Conservation (phyloP, 2,329 filamentous ascomycete genomes). For the Exophiala sp. region DNA sequence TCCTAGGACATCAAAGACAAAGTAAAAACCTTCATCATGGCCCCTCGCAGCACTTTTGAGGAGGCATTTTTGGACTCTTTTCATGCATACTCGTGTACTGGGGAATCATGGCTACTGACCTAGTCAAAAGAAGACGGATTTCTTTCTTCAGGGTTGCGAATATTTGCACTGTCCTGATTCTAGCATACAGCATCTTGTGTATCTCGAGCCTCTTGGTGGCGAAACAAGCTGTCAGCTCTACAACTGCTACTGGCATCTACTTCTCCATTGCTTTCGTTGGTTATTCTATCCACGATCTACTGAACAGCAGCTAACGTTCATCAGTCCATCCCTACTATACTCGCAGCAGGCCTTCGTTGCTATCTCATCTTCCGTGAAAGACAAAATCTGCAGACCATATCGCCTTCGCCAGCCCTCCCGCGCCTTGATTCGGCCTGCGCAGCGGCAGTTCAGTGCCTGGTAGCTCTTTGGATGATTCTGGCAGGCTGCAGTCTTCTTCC, state of each 20-base stretch:
- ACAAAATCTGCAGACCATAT: conserved; percentile 8
- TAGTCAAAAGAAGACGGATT: background rate
- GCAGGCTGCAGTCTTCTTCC: conserved; percentile 16
- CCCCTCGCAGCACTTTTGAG: background rate
- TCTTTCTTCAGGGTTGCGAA: conserved; percentile 6
- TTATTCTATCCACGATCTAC: background rate
- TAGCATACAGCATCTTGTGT: conserved; percentile 12
- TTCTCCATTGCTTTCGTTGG: conserved; percentile 20
- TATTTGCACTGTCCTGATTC: conserved; percentile 4
- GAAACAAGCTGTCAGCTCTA: conserved; percentile 11
- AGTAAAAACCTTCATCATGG: conserved; percentile 11
- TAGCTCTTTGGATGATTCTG: conserved; percentile 19
- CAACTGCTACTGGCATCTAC: conserved; percentile 16
- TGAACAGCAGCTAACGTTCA: background rate
- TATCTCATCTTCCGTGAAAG: conserved; percentile 13
- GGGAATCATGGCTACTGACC: conserved; percentile 3
- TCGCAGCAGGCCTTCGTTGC: conserved; percentile 7
- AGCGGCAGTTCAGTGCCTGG: conserved; percentile 7
- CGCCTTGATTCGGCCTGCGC: conserved; percentile 11
- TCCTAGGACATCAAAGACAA: background rate
- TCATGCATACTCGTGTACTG: background rate
- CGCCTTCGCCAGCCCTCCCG: conserved; percentile 6
- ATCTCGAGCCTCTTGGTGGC: conserved; percentile 8
- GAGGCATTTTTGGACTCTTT: background rate
- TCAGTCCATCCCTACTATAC: conserved; percentile 17